Evolutionary conservation across 148 eudicot species (phyloP), one percentile per base, ranked within the genome.

Genomic region (Chenopodium berlandieri): DNA sequence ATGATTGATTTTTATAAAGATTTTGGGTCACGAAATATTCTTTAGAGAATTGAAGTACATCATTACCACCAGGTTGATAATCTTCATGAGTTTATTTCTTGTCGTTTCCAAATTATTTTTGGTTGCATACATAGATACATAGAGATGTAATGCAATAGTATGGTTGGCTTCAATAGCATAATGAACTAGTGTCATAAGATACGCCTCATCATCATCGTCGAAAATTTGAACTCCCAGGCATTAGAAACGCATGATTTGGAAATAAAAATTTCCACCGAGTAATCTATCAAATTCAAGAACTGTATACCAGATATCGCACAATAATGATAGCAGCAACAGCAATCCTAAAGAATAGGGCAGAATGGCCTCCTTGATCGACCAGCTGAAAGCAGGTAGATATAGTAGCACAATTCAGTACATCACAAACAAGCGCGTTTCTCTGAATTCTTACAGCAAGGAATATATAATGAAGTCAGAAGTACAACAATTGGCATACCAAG

Each of bases 341-440:
- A 66, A 22, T 63, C 60, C 76, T 76, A 84, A 32, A 62, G 78
- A 25, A 80, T 76, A 48, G 58, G 46, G 76, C 79, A 76, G 77
- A 76, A 84, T 66, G 7, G 73, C 78, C 80, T 56, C 66, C 83
- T 76, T 80, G 80, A 44, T 27, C 78, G 62, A 80, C 56, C 71
- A 76, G 52, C 83, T 80, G 81, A 80, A 84, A 77, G 48, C 60
- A 80, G 58, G 48, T 17, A 73, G 19, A 66, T 13, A 74, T 48
- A 8, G 78, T 46, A 46, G 50, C 30, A 81, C 16, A 65, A 68
- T 67, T 22, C 22, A 73, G 58, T 62, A 23, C 46, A n/a, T 6
- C 17, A 63, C 22, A 34, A 31, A 9, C 63, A 52, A 3, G 52
- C 2, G 40, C 25, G 9, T 2, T 32, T 7, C 4, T 64, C 23